Percentiles rank a stretch among this genome's conserved stretches.
Evolutionary conservation across 164 flowering plant genomes (phyloP).

Genomic region (Sextonia rubra): DNA sequence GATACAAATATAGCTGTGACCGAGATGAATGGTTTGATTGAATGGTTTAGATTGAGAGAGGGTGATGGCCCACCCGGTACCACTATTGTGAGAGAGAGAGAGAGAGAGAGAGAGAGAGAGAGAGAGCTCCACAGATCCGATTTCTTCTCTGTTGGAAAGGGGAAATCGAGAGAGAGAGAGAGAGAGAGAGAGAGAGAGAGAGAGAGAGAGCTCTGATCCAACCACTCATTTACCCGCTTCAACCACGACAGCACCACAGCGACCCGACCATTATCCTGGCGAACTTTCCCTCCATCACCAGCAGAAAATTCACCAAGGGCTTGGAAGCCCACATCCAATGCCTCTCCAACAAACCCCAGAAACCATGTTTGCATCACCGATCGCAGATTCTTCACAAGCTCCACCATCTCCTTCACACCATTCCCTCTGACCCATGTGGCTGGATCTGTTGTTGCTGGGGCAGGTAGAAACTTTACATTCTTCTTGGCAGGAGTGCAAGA

Average conservation of each 20-base stretch:
- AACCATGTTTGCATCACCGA: constrained; percentile 84
- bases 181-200: too few species aligned
- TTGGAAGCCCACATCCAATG: constrained; percentile 72
- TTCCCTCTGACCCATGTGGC: constrained; percentile 47
- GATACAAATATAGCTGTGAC: too few species aligned
- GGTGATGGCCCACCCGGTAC: too few species aligned
- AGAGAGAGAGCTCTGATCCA: too few species aligned
- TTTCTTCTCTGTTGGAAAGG: too few species aligned
- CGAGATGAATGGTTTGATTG: too few species aligned
- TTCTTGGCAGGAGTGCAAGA: constrained; percentile 25
- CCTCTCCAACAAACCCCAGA: constrained; percentile 61
- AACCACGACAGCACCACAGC: constrained; percentile 64
- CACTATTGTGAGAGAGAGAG: too few species aligned
- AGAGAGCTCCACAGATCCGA: too few species aligned
- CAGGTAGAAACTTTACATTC: constrained; percentile 10
- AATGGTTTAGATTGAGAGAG: too few species aligned
- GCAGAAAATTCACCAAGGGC: constrained; percentile 29
- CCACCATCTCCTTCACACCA: constrained; percentile 59
- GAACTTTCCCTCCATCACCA: constrained; percentile 10
- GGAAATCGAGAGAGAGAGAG: too few species aligned
- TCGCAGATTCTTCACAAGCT: constrained; percentile 46
- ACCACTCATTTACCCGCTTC: constrained; percentile 86
- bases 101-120: too few species aligned
- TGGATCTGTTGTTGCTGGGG: background rate
- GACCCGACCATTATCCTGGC: constrained; percentile 43